A percentile compares a stretch with the other conserved stretches of the same genome.
Conservation (phyloP, 148 eudicot species). For the Chenopodium berlandieri region DNA sequence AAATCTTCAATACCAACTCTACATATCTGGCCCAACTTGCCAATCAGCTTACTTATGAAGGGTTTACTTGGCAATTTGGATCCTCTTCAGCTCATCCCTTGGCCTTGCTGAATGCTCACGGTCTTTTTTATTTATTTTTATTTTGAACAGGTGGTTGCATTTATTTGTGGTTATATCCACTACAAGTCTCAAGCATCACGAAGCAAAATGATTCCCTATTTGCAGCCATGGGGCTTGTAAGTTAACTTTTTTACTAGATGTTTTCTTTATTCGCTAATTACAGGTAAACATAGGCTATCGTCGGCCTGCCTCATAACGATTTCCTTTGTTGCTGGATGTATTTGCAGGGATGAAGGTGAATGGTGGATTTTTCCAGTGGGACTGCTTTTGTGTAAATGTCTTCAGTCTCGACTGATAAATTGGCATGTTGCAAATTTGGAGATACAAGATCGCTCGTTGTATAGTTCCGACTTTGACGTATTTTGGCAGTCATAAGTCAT, state of each 20-base stretch:
- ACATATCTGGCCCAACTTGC: background rate
- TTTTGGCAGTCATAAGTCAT: constrained; percentile 84
- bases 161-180: constrained; percentile 75
- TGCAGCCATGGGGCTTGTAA: constrained; percentile 97
- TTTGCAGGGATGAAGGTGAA: constrained; percentile 94
- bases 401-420: constrained; percentile 81
- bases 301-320: background rate
- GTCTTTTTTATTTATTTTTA: background rate
- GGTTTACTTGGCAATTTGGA: background rate
- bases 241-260: constrained; percentile 18
- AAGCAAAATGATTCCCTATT: constrained; percentile 51
- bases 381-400: constrained; percentile 76
- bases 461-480: constrained; percentile 75
- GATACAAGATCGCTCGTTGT: constrained; percentile 97
- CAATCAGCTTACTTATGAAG: background rate
- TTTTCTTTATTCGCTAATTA: background rate
- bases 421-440: constrained; percentile 98
- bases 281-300: background rate
- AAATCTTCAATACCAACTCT: background rate
- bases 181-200: constrained; percentile 55
- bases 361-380: constrained; percentile 98
- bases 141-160: constrained; percentile 69
- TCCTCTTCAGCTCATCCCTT: background rate
- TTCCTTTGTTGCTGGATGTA: constrained; percentile 1
- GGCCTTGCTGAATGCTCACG: background rate